Conservation (phyloP, 108 stramenopile genomes). For the Cylindrotheca closterium region DNA sequence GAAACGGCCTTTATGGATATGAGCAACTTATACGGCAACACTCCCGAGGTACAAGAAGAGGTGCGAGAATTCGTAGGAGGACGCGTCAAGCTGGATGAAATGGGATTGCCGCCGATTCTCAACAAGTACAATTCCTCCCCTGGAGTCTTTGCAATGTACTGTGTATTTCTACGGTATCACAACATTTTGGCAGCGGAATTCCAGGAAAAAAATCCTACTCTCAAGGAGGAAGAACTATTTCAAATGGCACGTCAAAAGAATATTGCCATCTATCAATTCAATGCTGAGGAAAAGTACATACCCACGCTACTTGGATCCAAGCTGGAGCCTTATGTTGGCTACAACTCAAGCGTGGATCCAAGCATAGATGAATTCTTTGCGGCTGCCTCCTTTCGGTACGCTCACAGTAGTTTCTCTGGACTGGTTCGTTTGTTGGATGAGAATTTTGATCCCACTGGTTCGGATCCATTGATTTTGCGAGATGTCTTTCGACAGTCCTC, state of each 20-base stretch:
- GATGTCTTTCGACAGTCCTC: slow-evolving; percentile 15
- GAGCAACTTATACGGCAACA: slow-evolving; percentile 23
- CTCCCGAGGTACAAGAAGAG: slow-evolving; percentile 1
- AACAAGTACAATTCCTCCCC: background rate
- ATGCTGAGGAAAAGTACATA: slow-evolving; percentile 18
- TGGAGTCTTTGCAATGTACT: background rate
- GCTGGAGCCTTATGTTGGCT: slow-evolving; percentile 18
- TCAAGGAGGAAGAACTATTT: slow-evolving; percentile 18
- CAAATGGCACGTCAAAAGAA: slow-evolving; percentile 12
- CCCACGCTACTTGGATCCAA: slow-evolving; percentile 22
- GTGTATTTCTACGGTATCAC: slow-evolving; percentile 22
- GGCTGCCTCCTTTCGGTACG: slow-evolving; percentile 28
- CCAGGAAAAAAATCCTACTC: background rate
- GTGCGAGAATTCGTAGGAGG: slow-evolving; percentile 3
- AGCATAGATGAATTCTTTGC: slow-evolving; percentile 31
- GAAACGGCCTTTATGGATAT: slow-evolving; percentile 26
- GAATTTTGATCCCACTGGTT: slow-evolving; percentile 1
- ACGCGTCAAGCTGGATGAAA: background rate
- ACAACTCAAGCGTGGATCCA: slow-evolving; percentile 23
- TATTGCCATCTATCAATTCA: slow-evolving; percentile 20
- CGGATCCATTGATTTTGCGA: slow-evolving; percentile 23
- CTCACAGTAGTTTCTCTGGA: slow-evolving; percentile 18
- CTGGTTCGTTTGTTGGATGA: slow-evolving; percentile 9
- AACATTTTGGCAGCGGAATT: slow-evolving; percentile 11
- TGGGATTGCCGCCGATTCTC: background rate